Evolutionary conservation across 345 rosid species (phyloP).

Genomic region (Arabidopsis thaliana): DNA sequence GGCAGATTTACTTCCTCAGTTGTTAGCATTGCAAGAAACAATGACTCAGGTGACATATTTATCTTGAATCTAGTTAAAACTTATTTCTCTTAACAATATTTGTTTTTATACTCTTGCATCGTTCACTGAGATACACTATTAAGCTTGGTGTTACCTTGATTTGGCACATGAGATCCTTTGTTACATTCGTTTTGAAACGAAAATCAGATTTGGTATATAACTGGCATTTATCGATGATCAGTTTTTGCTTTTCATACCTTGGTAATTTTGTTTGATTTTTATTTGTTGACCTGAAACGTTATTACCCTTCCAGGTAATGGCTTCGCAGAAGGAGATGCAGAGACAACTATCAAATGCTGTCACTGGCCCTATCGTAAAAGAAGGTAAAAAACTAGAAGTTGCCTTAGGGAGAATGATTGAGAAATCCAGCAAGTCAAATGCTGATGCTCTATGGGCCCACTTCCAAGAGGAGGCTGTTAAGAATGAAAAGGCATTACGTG

Average conservation of each 20-base stretch:
- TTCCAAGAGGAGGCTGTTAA: slow-evolving; percentile 71
- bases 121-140: not conserved
- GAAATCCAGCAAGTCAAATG: slow-evolving; percentile 67
- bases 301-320: slow-evolving; percentile 54
- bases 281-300: slow-evolving; percentile 6
- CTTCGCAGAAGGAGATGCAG: slow-evolving; percentile 74
- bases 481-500: slow-evolving; percentile 63
- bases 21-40: slow-evolving; percentile 64
- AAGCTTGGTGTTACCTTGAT: slow-evolving; percentile 10
- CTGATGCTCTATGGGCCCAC: slow-evolving; percentile 81
- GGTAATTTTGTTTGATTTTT: not conserved
- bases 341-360: slow-evolving; percentile 70
- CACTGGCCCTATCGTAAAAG: slow-evolving; percentile 60
- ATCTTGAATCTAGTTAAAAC: not conserved
- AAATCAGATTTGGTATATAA: not conserved
- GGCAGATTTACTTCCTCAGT: slow-evolving; percentile 55
- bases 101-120: slow-evolving; percentile 3
- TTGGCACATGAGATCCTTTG: slow-evolving; percentile 8
- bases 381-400: slow-evolving; percentile 76
- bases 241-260: not conserved
- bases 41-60: slow-evolving; percentile 75
- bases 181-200: not conserved
- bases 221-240: slow-evolving; percentile 16
- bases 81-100: not conserved
- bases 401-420: slow-evolving; percentile 69